phyloP scores from a whole-genome alignment of 2,329 filamentous ascomycete species.

The Fusarium sp. region DNA sequence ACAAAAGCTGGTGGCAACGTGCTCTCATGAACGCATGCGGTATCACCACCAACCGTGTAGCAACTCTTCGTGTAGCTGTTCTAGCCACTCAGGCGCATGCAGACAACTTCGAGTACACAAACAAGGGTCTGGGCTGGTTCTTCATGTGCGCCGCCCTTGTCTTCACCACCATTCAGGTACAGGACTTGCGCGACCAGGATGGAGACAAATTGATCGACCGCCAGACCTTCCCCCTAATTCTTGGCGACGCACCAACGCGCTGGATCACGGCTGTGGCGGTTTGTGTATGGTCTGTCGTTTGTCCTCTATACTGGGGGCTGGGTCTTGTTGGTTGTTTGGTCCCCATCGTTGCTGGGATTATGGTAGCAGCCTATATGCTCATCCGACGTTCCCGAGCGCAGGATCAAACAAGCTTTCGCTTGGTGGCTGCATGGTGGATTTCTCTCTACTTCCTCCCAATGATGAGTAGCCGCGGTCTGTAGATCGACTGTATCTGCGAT shows the following conservation, averaged over 20 bases:
- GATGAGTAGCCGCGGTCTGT: conserved; percentile 24
- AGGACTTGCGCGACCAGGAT: conserved; percentile 45
- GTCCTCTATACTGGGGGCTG: conserved; percentile 37
- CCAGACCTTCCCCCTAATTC: conserved; percentile 41
- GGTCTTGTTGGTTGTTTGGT: conserved; percentile 11
- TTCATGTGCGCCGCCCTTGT: conserved; percentile 39
- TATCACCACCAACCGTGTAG: conserved; percentile 42
- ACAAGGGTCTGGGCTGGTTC: conserved; percentile 38
- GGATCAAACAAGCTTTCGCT: conserved; percentile 34
- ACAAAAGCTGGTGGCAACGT: conserved; percentile 49
- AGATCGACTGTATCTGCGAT: not conserved
- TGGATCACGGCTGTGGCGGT: conserved; percentile 35
- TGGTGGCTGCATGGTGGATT: conserved; percentile 42
- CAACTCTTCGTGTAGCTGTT: conserved; percentile 34
- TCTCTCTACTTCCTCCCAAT: conserved; percentile 37
- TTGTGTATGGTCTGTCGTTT: conserved; percentile 37
- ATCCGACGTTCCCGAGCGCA: conserved; percentile 14
- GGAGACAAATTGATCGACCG: conserved; percentile 44
- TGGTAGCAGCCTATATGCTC: conserved; percentile 36
- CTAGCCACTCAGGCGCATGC: conserved; percentile 13
- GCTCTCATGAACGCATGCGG: conserved; percentile 42
- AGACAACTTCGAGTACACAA: conserved; percentile 24
- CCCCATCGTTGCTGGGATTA: conserved; percentile 8
- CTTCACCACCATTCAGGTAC: conserved; percentile 46
- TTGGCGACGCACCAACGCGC: conserved; percentile 42